Evolutionary conservation across 495 filamentous ascomycete species (phyloP).

Genomic region (Hypoxylon perforatum): DNA sequence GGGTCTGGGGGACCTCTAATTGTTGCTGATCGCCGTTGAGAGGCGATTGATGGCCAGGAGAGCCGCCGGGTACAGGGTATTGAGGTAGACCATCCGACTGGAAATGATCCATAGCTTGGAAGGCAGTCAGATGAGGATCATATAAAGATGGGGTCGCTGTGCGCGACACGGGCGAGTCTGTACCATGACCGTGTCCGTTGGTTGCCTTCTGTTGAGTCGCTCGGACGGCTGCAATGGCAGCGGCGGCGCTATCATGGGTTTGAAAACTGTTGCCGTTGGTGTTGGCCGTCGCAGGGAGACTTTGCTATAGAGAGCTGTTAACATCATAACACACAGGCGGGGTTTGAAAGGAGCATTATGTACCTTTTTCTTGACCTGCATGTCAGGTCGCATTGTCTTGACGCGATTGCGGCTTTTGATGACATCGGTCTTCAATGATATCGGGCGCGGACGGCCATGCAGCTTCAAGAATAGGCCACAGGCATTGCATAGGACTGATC

Average conservation of each 20-base stretch:
- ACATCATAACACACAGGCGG: constrained; percentile 11
- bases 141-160: constrained; percentile 82
- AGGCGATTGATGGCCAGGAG: constrained; percentile 74
- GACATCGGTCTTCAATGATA: constrained; percentile 97
- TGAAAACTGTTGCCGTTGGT: constrained; percentile 68
- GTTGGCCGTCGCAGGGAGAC: constrained; percentile 62
- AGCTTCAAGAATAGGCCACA: constrained; percentile 98
- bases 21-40: constrained; percentile 74
- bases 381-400: constrained; percentile 81
- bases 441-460: constrained; percentile 90
- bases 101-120: constrained; percentile 76
- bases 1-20: constrained; percentile 79
- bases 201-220: constrained; percentile 76
- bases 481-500: constrained; percentile 98
- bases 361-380: constrained; percentile 91
- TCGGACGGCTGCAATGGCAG: constrained; percentile 57
- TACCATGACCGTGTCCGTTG: constrained; percentile 79
- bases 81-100: constrained; percentile 57
- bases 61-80: constrained; percentile 68
- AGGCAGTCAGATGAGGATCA: constrained; percentile 69
- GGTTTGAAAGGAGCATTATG: constrained; percentile 22
- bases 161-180: constrained; percentile 86
- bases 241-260: constrained; percentile 47
- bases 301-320: constrained; percentile 51
- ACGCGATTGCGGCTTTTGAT: constrained; percentile 99